Conservation (phyloP, 2,329 filamentous ascomycete genomes). For the Cladosporium sphaerospermum region DNA sequence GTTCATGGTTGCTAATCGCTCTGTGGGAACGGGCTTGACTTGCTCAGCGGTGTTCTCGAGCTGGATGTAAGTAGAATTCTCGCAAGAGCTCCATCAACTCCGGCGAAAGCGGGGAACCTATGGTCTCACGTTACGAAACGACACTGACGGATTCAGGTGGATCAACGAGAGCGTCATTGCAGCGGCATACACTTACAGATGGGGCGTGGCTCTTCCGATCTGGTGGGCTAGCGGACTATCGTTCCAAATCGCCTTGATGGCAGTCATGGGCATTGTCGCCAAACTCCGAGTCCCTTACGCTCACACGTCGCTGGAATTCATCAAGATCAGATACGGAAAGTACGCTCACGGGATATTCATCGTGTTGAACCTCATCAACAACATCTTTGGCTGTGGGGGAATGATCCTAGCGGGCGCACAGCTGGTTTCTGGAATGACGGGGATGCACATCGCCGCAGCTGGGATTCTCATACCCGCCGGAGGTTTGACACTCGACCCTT, state of each 20-base stretch:
- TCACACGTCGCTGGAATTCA: conserved; percentile 47
- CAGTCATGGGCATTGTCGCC: conserved; percentile 42
- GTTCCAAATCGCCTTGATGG: conserved; percentile 48
- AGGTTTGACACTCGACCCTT: conserved; percentile 26
- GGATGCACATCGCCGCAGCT: conserved; percentile 44
- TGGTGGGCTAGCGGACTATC: conserved; percentile 36
- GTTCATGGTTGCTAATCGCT: conserved; percentile 34
- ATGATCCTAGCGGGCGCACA: conserved; percentile 27
- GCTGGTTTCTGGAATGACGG: conserved; percentile 34
- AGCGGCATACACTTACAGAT: conserved; percentile 31
- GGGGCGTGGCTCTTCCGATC: conserved; percentile 21
- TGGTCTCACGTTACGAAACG: not conserved
- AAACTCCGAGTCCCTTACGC: conserved; percentile 47
- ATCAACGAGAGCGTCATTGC: conserved; percentile 39
- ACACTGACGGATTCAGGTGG: conserved; percentile 26
- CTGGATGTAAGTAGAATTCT: conserved; percentile 20
- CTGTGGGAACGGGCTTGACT: conserved; percentile 25
- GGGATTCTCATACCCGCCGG: conserved; percentile 42
- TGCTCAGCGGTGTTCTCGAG: conserved; percentile 29
- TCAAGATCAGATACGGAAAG: conserved; percentile 33
- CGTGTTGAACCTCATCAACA: conserved; percentile 26
- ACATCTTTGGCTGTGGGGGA: conserved; percentile 34
- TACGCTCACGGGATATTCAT: conserved; percentile 24
- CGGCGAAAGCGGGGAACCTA: not conserved
- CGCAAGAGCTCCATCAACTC: too few species aligned